These are phyloP conservation scores for Sarocladium brachiariae DNA, from an alignment of 2,329 filamentous ascomycete species.

Conservation along the genomic window DNA sequence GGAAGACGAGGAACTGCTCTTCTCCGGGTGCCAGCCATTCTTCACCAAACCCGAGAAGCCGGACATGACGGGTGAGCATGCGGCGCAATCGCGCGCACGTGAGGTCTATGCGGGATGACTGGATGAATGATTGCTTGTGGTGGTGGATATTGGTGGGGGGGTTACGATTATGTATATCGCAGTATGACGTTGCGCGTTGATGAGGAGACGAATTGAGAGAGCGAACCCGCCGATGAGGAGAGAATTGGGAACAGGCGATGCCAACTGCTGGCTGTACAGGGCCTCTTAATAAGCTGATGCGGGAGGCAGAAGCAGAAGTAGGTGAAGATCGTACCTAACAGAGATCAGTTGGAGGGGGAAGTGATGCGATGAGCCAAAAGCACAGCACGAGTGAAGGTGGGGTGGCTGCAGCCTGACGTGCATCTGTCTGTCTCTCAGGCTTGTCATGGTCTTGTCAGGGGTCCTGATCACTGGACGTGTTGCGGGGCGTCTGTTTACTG, in stretches of 20 bases:
- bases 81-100: constrained; percentile 1
- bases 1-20: constrained; percentile 16
- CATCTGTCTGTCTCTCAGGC: not conserved
- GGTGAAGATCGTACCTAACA: too few species aligned
- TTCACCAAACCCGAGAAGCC: constrained; percentile 30
- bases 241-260: not conserved
- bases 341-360: not conserved
- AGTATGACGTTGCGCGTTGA: not conserved
- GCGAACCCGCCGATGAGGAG: not conserved
- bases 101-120: not conserved
- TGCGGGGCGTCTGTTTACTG: too few species aligned
- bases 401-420: not conserved
- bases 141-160: too few species aligned
- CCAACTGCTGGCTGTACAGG: too few species aligned
- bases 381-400: not conserved
- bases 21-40: constrained; percentile 47
- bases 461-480: not conserved
- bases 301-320: too few species aligned
- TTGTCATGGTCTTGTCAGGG: not conserved
- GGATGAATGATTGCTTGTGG: too few species aligned
- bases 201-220: not conserved
- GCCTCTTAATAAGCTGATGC: too few species aligned
- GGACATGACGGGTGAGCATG: constrained; percentile 6
- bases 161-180: too few species aligned
- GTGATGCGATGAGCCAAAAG: not conserved